Percentiles rank a stretch among this genome's conserved stretches.
phyloP scores from a whole-genome alignment of 257 asterid species.

The Solanum tarijense region DNA sequence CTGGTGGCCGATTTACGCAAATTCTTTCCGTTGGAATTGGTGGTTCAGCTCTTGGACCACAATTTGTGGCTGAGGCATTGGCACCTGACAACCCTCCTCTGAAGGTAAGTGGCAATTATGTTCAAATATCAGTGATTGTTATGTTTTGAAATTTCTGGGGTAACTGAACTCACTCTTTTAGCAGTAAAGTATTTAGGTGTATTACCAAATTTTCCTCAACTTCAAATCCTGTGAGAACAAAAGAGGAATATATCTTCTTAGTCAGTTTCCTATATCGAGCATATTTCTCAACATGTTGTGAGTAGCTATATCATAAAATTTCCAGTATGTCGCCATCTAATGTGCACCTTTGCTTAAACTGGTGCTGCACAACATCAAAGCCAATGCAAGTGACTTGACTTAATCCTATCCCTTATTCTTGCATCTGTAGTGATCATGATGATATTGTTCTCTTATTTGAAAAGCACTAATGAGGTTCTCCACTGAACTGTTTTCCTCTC shows the following conservation, averaged over 20 bases:
- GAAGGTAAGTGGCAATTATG: constrained; percentile 39
- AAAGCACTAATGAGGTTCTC: neutral
- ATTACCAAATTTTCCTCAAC: neutral
- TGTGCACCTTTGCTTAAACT: neutral
- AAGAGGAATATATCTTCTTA: neutral
- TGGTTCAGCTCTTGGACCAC: constrained; percentile 99
- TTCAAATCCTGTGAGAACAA: neutral
- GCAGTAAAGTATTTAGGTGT: neutral
- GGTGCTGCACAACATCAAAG: neutral
- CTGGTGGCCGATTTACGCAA: constrained; percentile 59
- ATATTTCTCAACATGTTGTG: neutral
- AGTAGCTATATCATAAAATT: neutral
- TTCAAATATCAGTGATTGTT: neutral
- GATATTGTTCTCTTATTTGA: neutral
- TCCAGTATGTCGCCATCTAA: neutral
- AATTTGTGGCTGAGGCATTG: constrained; percentile 98
- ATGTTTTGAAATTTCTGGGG: neutral
- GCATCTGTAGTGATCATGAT: neutral
- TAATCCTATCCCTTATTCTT: neutral
- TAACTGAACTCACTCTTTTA: neutral
- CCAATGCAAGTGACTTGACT: neutral
- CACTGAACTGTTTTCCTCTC: neutral
- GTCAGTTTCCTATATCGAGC: neutral
- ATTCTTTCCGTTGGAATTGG: constrained; percentile 96
- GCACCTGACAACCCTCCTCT: constrained; percentile 99